A percentile compares a stretch with the other conserved stretches of the same genome.
These are phyloP conservation scores for Fibroporia radiculosa DNA, from an alignment of 768 basidiomycete genomes.

Conservation along the genomic window DNA sequence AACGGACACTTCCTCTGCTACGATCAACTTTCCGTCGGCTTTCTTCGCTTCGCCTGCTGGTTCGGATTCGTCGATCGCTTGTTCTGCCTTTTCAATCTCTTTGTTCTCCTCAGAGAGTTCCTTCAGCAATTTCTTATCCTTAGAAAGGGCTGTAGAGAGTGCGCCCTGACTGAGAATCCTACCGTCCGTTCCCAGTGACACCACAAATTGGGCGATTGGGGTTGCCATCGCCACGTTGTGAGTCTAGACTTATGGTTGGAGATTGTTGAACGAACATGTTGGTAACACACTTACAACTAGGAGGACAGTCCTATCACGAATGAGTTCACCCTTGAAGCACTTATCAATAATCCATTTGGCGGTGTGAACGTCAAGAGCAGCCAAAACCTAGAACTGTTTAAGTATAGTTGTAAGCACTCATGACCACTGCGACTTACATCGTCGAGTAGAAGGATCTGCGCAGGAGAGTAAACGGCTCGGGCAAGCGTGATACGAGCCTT, in stretches of 20 bases:
- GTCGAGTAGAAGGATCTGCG: conserved; percentile 58
- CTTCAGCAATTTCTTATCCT: conserved; percentile 27
- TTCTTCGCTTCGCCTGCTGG: background rate
- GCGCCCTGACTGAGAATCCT: conserved; percentile 41
- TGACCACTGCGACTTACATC: conserved; percentile 33
- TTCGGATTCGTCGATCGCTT: conserved; percentile 14
- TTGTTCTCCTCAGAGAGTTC: conserved; percentile 18
- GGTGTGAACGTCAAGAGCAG: conserved; percentile 44
- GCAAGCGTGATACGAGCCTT: conserved; percentile 38
- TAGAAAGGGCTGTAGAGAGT: conserved; percentile 36
- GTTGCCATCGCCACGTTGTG: conserved; percentile 44
- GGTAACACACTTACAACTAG: conserved; percentile 31
- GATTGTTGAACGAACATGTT: background rate
- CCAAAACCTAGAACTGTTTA: conserved; percentile 24
- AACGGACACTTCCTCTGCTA: conserved; percentile 32
- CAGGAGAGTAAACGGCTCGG: conserved; percentile 48
- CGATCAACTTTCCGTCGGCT: conserved; percentile 26
- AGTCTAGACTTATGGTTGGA: conserved; percentile 22
- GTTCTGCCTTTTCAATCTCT: conserved; percentile 15
- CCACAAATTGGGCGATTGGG: conserved; percentile 45
- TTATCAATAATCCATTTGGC: conserved; percentile 40
- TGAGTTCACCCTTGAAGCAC: conserved; percentile 37
- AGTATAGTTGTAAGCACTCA: background rate
- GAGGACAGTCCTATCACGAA: conserved; percentile 40
- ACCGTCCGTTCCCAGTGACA: conserved; percentile 48